Base-by-base conservation (phyloP, 768 basidiomycete genomes). In the Cubamyces lactineus region DNA sequence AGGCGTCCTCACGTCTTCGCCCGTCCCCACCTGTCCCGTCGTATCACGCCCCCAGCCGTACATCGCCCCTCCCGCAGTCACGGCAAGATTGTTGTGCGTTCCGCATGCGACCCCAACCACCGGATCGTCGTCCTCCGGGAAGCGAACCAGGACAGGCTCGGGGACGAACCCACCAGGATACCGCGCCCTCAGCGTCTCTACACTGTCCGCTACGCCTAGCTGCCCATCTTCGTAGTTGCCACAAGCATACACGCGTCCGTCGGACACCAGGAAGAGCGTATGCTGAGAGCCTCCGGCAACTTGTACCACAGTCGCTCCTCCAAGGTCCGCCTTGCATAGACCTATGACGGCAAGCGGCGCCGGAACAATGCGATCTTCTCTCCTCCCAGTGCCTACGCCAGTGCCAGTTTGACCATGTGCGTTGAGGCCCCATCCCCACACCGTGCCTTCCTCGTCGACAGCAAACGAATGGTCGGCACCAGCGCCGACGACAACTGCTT, bases 271-370 rank as follows among this genome's bases (percentile, higher is more conserved):
- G 80, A 98, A 97, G 40, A 97, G 72, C 0, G 92, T 86, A 71
- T 98, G 94, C 67, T 95, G 91, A 53, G 87, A 86, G 40, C 95
- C 93, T 17, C 89, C 91, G 23, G 69, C 79, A 64, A 97, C 92
- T 71, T 91, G 84, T 17, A 86, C 75, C 46, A 92, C 82, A 12
- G 28, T 0, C n/a, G n/a, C n/a, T n/a, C n/a, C n/a, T n/a, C n/a
- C n/a, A n/a, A n/a, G n/a, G n/a, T n/a, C n/a, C n/a, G n/a, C n/a
- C n/a, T n/a, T n/a, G n/a, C n/a, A n/a, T n/a, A n/a, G n/a, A n/a
- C n/a, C n/a, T n/a, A n/a, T n/a, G n/a, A n/a, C n/a, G n/a, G n/a
- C n/a, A n/a, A n/a, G n/a, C n/a, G 90, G 90, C 1, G 82, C 74
- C 55, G 81, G 80, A 16, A 91, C 81, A 8, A 57, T 26, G 26